Percentiles rank a stretch among this genome's conserved stretches.
Evolutionary conservation across 331 rosid species (phyloP).

Genomic region (Telfairia occidentalis): DNA sequence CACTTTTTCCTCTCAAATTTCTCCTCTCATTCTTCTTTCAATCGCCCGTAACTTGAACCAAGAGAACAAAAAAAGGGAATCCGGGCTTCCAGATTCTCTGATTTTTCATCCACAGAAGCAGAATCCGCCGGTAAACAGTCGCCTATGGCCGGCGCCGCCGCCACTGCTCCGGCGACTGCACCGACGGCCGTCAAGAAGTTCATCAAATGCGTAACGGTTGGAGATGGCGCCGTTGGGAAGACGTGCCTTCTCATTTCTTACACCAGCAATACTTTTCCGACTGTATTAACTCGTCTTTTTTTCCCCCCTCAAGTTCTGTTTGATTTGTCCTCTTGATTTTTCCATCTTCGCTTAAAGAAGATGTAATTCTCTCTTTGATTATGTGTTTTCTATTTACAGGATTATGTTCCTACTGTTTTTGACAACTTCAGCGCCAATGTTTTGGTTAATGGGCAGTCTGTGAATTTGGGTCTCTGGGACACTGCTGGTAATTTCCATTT

Average conservation of each 20-base stretch:
- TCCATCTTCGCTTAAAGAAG: not conserved
- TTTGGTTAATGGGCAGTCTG: conserved; percentile 34
- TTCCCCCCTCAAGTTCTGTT: not conserved
- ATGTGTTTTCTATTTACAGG: conserved; percentile 22
- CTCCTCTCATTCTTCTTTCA: not conserved
- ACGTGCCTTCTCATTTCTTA: conserved; percentile 41
- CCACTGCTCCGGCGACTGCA: not conserved
- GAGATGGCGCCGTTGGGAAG: conserved; percentile 46
- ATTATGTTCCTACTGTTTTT: conserved; percentile 51
- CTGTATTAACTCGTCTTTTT: conserved; percentile 9
- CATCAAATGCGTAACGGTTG: conserved; percentile 36
- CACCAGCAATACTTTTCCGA: conserved; percentile 42
- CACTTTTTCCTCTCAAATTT: not conserved
- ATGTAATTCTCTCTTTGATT: not conserved
- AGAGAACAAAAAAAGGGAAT: not conserved
- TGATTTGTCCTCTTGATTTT: not conserved
- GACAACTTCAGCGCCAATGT: conserved; percentile 50
- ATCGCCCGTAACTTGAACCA: not conserved
- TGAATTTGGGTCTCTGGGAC: conserved; percentile 52
- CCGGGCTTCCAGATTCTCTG: not conserved
- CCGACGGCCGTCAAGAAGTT: conserved; percentile 23
- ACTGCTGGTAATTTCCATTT: conserved; percentile 37
- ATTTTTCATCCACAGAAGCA: not conserved
- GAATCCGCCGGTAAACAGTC: not conserved
- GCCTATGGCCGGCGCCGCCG: not conserved